These are phyloP conservation scores for Avicennia marina DNA, from an alignment of 257 asterid genomes.

Conservation along the genomic window DNA sequence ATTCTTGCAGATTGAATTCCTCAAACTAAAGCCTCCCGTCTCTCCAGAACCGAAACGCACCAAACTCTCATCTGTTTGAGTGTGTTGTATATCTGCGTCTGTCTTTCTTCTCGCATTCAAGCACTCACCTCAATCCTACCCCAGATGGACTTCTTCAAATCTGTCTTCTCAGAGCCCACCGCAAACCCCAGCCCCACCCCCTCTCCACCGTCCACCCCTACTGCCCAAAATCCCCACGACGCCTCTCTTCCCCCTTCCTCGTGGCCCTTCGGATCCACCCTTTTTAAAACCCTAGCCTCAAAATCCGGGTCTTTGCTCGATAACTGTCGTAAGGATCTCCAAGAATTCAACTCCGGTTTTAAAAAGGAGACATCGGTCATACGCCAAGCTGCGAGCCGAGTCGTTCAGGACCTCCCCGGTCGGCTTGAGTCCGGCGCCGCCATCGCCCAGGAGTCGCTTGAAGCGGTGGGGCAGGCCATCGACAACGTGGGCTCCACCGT, in stretches of 20 bases:
- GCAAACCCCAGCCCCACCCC: no score
- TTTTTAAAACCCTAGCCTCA: slow-evolving; percentile 55
- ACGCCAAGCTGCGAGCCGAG: slow-evolving; percentile 73
- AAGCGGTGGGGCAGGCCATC: slow-evolving; percentile 79
- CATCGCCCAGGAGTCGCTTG: slow-evolving; percentile 78
- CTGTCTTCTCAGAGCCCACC: slow-evolving; percentile 61
- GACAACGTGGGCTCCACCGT: slow-evolving; percentile 64
- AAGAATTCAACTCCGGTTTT: slow-evolving; percentile 69
- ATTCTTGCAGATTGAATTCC: no score
- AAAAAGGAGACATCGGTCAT: slow-evolving; percentile 60
- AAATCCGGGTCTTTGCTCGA: slow-evolving; percentile 71
- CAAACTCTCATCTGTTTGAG: no score
- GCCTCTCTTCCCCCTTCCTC: slow-evolving; percentile 32
- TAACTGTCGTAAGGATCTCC: slow-evolving; percentile 67
- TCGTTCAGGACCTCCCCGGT: slow-evolving; percentile 63
- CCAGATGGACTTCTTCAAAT: slow-evolving; percentile 76
- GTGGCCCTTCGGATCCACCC: slow-evolving; percentile 61
- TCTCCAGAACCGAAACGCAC: no score
- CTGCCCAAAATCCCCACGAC: slow-evolving; percentile 28
- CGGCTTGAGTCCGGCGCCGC: slow-evolving; percentile 84
- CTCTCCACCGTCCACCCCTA: slow-evolving; percentile 26
- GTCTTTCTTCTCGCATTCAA: no score
- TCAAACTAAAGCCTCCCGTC: no score
- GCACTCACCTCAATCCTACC: background rate
- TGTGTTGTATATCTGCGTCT: no score